Evolutionary conservation across 2,329 filamentous ascomycete genomes (phyloP), one percentile per base, ranked within the genome.

Genomic region (Didymella segeticola): DNA sequence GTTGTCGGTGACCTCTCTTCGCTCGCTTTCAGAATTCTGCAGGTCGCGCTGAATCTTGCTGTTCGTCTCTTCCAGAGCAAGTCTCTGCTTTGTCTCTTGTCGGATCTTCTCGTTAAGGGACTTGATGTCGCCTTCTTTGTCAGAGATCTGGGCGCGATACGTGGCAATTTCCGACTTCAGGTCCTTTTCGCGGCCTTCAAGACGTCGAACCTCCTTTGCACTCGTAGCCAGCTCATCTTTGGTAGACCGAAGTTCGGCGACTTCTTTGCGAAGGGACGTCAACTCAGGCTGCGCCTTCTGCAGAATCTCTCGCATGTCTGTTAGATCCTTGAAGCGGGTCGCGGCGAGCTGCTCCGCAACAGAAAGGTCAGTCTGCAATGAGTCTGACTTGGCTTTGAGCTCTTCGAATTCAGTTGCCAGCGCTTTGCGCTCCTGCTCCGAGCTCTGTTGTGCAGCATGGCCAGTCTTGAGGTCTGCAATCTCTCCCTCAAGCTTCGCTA

Each of bases 281-380:
- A 98, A 79, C 74, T 99, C 93, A 0, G 91, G 89, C 68, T 97
- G 93, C 0, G 89, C 84, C 71, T 95, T 96, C 61, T 92, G 88
- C 25, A 97, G 75, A 2, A 93, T 81, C 57, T 93, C 89, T 17
- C 88, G 84, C 38, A 96, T 79, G 23, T 96, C 90, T 0, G 87
- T 88, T 1, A 97, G 79, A 55, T 98, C 93, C 73, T 92, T 96
- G 79, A 92, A 98, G 25, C 95, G 84, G 14, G 85, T 89, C 56
- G 96, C 88, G 0, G 95, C 91, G 11, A 98, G 83, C 74, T 96
- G 87, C 71, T 97, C 88, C 0, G 93, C 89, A 2, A 92, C 92
- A 2, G 87, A 89, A 3, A 98, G 82, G 69, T 99, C 93, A 0
- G 89, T 90, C 68, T 96, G 87, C 15, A 97, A 75, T 0, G 84